Conservation (phyloP, 2,329 filamentous ascomycete genomes). For the Trematosphaeria pertusa region DNA sequence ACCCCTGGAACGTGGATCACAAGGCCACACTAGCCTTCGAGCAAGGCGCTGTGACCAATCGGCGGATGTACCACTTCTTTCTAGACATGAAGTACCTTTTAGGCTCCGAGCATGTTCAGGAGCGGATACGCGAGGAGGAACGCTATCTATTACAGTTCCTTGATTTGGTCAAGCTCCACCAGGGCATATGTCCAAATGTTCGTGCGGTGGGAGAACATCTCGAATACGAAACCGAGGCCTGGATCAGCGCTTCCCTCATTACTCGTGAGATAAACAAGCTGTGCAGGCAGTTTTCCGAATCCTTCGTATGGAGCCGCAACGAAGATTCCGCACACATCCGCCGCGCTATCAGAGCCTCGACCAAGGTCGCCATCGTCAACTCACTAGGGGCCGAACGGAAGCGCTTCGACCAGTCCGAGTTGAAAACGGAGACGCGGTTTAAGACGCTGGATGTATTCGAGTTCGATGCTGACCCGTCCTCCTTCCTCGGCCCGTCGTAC, state of each 20-base stretch:
- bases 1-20: slow-evolving; percentile 86
- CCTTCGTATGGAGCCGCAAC: slow-evolving; percentile 75
- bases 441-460: slow-evolving; percentile 80
- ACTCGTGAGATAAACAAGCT: slow-evolving; percentile 94
- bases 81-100: slow-evolving; percentile 92
- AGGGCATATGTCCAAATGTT: slow-evolving; percentile 94
- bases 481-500: slow-evolving; percentile 58
- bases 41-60: slow-evolving; percentile 90
- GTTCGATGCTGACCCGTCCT: slow-evolving; percentile 64
- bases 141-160: slow-evolving; percentile 93
- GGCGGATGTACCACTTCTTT: slow-evolving; percentile 98
- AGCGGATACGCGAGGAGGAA: slow-evolving; percentile 80
- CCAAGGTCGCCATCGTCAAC: slow-evolving; percentile 85
- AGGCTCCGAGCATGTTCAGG: slow-evolving; percentile 85
- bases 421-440: slow-evolving; percentile 86
- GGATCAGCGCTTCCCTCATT: slow-evolving; percentile 95
- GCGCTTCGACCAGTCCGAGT: slow-evolving; percentile 84
- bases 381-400: slow-evolving; percentile 87
- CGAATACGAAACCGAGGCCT: slow-evolving; percentile 97
- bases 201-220: slow-evolving; percentile 94
- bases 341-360: slow-evolving; percentile 74
- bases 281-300: slow-evolving; percentile 85
- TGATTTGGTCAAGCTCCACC: slow-evolving; percentile 93
- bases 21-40: slow-evolving; percentile 91
- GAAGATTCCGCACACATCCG: slow-evolving; percentile 71